phyloP scores from a whole-genome alignment of 345 rosid species.

The Cardiospermum halicacabum region DNA sequence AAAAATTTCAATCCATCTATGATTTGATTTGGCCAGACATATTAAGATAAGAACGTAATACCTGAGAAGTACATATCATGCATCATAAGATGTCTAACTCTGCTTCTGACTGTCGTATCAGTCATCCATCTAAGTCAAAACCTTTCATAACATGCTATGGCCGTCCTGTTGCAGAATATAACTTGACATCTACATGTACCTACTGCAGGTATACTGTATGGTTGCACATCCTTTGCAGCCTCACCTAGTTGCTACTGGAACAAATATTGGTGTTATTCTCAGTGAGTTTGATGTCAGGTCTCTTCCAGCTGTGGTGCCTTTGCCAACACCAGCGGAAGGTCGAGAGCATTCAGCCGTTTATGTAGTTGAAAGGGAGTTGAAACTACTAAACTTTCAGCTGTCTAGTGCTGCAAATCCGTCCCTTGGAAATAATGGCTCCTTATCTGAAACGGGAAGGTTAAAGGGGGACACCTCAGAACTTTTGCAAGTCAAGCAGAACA shows the following conservation, averaged over 20 bases:
- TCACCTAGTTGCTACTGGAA: slow-evolving; percentile 95
- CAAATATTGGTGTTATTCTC: slow-evolving; percentile 88
- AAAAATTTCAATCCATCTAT: background rate
- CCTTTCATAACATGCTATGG: background rate
- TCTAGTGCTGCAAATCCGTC: slow-evolving; percentile 76
- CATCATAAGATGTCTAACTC: background rate
- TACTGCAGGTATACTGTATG: slow-evolving; percentile 89
- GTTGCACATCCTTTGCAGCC: slow-evolving; percentile 98
- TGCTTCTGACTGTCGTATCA: background rate
- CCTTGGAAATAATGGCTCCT: slow-evolving; percentile 84
- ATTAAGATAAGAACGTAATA: too few species aligned
- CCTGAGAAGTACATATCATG: background rate
- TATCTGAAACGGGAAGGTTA: slow-evolving; percentile 74
- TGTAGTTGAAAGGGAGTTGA: slow-evolving; percentile 84
- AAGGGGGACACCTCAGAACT: slow-evolving; percentile 75
- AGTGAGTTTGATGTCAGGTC: slow-evolving; percentile 94
- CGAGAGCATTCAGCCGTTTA: slow-evolving; percentile 94
- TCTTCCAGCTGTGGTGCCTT: slow-evolving; percentile 86
- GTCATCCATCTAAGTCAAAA: background rate
- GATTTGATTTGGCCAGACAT: too few species aligned
- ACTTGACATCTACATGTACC: slow-evolving; percentile 21
- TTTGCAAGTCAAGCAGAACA: slow-evolving; percentile 77
- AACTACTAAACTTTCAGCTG: slow-evolving; percentile 79
- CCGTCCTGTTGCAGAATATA: slow-evolving; percentile 13
- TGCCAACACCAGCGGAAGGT: slow-evolving; percentile 72